Conservation (phyloP, 2,329 filamentous ascomycete genomes). For the Beauveria australis region DNA sequence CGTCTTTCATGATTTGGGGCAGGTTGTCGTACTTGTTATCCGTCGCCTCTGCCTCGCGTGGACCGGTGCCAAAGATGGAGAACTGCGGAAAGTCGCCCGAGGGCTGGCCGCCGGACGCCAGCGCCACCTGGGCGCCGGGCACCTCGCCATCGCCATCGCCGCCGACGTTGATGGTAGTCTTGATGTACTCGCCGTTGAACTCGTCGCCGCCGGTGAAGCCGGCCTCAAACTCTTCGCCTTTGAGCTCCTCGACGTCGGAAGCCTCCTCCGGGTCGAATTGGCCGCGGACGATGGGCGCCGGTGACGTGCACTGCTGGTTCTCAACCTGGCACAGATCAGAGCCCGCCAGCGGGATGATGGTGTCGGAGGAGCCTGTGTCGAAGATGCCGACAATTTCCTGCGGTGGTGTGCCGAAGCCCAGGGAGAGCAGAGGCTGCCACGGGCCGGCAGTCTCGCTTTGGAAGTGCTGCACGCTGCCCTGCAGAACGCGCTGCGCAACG, state of each 20-base stretch:
- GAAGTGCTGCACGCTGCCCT: conserved; percentile 8
- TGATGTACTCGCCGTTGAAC: background rate
- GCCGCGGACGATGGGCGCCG: background rate
- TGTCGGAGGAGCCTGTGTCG: conserved; percentile 2
- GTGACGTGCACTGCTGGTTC: conserved; percentile 4
- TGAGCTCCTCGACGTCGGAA: background rate
- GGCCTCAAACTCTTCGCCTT: background rate
- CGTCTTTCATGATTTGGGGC: background rate
- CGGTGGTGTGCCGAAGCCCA: background rate
- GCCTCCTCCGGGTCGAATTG: background rate
- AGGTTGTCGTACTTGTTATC: background rate
- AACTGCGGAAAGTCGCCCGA: background rate
- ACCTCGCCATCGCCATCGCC: background rate
- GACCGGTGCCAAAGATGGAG: background rate
- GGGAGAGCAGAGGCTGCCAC: background rate
- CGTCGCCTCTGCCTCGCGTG: background rate
- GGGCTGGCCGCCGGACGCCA: background rate
- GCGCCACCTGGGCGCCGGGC: background rate
- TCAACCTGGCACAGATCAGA: background rate
- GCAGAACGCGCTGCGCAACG: background rate
- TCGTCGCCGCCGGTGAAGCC: background rate
- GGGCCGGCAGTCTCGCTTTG: background rate
- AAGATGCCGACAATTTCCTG: conserved; percentile 5
- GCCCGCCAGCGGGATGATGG: conserved; percentile 3
- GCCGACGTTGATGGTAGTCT: background rate